These are phyloP conservation scores for Suillus subalutaceus DNA, from an alignment of 768 basidiomycete species.

Conservation along the genomic window DNA sequence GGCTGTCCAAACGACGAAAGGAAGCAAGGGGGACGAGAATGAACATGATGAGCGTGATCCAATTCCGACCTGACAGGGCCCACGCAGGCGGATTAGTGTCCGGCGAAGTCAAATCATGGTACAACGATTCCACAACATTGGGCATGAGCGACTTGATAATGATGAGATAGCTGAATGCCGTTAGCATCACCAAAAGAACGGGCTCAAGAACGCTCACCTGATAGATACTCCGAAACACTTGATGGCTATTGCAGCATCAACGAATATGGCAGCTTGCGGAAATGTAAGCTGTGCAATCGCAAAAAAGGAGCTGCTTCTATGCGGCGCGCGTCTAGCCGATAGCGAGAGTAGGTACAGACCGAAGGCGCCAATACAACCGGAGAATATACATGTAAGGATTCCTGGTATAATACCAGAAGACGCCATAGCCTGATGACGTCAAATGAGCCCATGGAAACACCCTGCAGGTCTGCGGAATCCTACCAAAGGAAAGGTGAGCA, in stretches of 20 bases:
- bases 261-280: conserved; percentile 83
- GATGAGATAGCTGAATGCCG: conserved; percentile 69
- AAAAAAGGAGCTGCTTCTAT: conserved; percentile 82
- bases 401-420: conserved; percentile 90
- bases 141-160: conserved; percentile 95
- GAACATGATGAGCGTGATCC: conserved; percentile 80
- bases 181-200: not conserved
- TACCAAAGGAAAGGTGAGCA: conserved; percentile 88
- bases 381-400: conserved; percentile 83
- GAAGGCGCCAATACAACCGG: conserved; percentile 74
- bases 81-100: conserved; percentile 71
- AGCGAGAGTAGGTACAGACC: conserved; percentile 88
- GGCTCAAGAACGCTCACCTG: conserved; percentile 52
- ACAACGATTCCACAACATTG: conserved; percentile 81
- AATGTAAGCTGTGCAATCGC: conserved; percentile 85
- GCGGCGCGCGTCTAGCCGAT: conserved; percentile 76
- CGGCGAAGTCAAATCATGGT: conserved; percentile 72
- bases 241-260: conserved; percentile 92
- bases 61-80: conserved; percentile 76
- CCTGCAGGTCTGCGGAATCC: conserved; percentile 20
- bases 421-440: conserved; percentile 73
- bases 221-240: conserved; percentile 98
- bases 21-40: conserved; percentile 82
- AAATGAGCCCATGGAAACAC: not conserved
- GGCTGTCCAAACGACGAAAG: conserved; percentile 78